phyloP scores from a whole-genome alignment of 305 asterid species.

The Fraxinus paxiana region DNA sequence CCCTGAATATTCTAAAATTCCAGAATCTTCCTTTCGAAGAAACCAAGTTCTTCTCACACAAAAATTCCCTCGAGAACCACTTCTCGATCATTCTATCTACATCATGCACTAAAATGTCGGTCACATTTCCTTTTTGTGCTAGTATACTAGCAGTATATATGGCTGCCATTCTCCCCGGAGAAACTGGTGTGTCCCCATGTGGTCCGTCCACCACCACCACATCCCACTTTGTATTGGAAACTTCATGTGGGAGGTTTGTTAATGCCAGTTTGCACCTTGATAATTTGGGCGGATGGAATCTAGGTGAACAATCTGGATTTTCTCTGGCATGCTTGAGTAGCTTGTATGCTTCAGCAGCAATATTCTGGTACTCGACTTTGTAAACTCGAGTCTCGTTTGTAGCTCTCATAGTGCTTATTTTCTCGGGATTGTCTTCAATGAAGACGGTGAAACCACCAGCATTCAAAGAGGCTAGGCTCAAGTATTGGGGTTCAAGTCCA shows the following conservation, averaged over 20 bases:
- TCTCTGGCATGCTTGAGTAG: slow-evolving; percentile 57
- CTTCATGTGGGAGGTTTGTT: slow-evolving; percentile 44
- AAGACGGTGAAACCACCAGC: slow-evolving; percentile 55
- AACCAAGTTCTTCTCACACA: slow-evolving; percentile 69
- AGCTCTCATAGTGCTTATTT: slow-evolving; percentile 20
- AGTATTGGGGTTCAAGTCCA: slow-evolving; percentile 47
- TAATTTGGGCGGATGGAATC: background rate
- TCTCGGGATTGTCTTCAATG: slow-evolving; percentile 47
- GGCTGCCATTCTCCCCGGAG: slow-evolving; percentile 79
- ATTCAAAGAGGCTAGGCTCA: slow-evolving; percentile 42
- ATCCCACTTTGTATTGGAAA: slow-evolving; percentile 56
- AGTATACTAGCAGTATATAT: slow-evolving; percentile 63
- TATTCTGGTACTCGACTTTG: slow-evolving; percentile 50
- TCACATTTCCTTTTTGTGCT: slow-evolving; percentile 54
- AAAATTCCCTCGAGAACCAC: slow-evolving; percentile 85
- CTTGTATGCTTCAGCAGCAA: slow-evolving; percentile 63
- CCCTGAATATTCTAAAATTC: slow-evolving; percentile 45
- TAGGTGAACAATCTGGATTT: slow-evolving; percentile 36
- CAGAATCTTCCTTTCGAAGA: slow-evolving; percentile 80
- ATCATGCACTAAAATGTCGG: slow-evolving; percentile 65
- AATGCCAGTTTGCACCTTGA: slow-evolving; percentile 54
- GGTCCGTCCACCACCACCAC: slow-evolving; percentile 80
- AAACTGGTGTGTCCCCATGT: slow-evolving; percentile 45
- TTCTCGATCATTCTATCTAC: slow-evolving; percentile 67
- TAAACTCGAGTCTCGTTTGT: slow-evolving; percentile 32